Evolutionary conservation across 768 basidiomycete species (phyloP).

Genomic region (Lentinula guzmanii): DNA sequence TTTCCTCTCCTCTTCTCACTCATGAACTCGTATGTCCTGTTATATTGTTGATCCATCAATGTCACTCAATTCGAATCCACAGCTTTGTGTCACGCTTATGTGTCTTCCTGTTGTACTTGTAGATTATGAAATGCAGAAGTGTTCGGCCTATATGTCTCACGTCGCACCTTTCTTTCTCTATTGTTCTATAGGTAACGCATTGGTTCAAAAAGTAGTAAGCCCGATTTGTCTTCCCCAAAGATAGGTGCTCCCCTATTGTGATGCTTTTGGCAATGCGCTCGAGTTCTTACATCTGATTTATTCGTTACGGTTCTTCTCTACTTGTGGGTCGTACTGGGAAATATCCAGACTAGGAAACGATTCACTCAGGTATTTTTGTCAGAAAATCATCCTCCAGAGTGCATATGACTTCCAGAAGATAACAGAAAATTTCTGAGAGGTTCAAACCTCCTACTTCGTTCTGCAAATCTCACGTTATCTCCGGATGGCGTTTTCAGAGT

Average conservation of each 20-base stretch:
- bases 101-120: too few relatives aligned
- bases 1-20: too few relatives aligned
- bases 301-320: neutral
- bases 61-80: too few relatives aligned
- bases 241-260: neutral
- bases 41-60: too few relatives aligned
- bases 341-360: neutral
- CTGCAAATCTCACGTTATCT: neutral
- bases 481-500: neutral
- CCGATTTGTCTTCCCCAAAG: neutral
- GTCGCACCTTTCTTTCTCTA: too few relatives aligned
- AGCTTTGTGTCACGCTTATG: too few relatives aligned
- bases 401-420: neutral
- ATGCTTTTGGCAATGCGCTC: neutral
- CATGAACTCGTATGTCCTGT: too few relatives aligned
- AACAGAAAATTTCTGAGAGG: neutral
- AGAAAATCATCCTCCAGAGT: neutral
- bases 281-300: neutral
- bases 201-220: too few relatives aligned
- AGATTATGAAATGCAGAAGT: too few relatives aligned
- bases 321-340: neutral
- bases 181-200: too few relatives aligned
- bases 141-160: too few relatives aligned
- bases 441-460: neutral
- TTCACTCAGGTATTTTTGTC: neutral